A percentile compares a stretch with the other conserved stretches of the same genome.
Evolutionary conservation across 2,329 filamentous ascomycete genomes (phyloP).

Genomic region (Clonostachys solani): DNA sequence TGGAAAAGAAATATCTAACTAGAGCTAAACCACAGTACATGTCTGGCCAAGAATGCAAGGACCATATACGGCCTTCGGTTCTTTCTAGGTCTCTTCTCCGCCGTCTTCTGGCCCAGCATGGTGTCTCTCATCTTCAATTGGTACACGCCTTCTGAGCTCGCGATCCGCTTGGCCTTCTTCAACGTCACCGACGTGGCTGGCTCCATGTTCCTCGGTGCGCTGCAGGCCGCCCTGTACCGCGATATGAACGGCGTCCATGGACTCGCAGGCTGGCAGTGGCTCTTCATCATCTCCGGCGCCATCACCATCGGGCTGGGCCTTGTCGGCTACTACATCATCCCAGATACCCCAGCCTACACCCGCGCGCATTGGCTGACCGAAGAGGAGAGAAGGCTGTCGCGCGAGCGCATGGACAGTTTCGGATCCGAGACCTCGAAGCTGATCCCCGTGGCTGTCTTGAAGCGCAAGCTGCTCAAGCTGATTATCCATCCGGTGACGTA

Average conservation of each 20-base stretch:
- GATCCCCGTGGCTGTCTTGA: conserved; percentile 14
- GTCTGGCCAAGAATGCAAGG: conserved; percentile 33
- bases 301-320: conserved; percentile 49
- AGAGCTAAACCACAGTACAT: conserved; percentile 6
- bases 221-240: conserved; percentile 48
- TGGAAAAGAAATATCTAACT: not conserved
- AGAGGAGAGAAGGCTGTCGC: conserved; percentile 50
- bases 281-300: conserved; percentile 29
- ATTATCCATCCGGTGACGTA: conserved; percentile 21
- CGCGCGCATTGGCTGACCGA: conserved; percentile 55
- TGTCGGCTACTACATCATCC: conserved; percentile 59
- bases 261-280: conserved; percentile 32
- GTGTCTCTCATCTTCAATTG: conserved; percentile 11
- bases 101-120: conserved; percentile 7
- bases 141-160: conserved; percentile 16
- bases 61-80: conserved; percentile 43
- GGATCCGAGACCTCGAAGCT: conserved; percentile 20
- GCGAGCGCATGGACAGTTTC: conserved; percentile 20
- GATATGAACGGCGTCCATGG: conserved; percentile 22
- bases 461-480: conserved; percentile 16
- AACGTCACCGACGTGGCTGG: conserved; percentile 12
- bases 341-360: conserved; percentile 54
- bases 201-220: too few relatives aligned
- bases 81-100: conserved; percentile 8
- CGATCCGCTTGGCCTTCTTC: conserved; percentile 13